Conservation (phyloP, 257 asterid genomes). For the Plectranthus barbatus region DNA sequence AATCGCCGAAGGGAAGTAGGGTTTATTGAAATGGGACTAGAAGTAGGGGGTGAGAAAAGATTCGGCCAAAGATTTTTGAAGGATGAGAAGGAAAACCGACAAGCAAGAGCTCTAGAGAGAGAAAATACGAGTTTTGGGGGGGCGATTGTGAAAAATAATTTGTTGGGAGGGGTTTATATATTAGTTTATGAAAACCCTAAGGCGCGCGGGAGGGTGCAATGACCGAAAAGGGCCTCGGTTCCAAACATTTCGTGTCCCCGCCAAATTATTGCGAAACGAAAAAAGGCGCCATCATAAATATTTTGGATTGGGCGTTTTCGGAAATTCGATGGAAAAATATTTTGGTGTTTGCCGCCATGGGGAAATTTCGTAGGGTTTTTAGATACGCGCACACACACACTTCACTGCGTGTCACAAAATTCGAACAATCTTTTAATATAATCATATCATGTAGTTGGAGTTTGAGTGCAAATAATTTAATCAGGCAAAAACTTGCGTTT, state of each 20-base stretch:
- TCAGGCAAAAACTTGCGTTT: too few relatives aligned
- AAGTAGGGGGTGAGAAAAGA: constrained; percentile 20
- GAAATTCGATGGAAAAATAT: constrained; percentile 14
- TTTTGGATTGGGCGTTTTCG: constrained; percentile 14
- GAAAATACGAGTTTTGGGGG: constrained; percentile 17
- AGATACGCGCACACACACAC: constrained; percentile 2
- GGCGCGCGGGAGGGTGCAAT: constrained; percentile 37
- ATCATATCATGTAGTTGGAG: too few relatives aligned
- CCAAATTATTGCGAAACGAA: constrained; percentile 24
- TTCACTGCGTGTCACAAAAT: constrained; percentile 9
- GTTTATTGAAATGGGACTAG: not conserved
- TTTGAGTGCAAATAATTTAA: too few relatives aligned
- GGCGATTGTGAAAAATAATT: constrained; percentile 39
- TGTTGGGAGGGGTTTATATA: constrained; percentile 36
- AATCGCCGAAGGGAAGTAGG: not conserved
- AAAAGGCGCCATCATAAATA: constrained; percentile 23
- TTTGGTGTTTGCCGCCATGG: constrained; percentile 50
- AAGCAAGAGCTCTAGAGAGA: constrained; percentile 15
- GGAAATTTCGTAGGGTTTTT: not conserved
- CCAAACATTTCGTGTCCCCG: constrained; percentile 22
- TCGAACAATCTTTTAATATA: not conserved
- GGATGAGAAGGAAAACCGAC: constrained; percentile 27
- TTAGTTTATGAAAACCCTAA: constrained; percentile 66
- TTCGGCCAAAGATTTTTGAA: constrained; percentile 20
- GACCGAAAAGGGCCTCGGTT: constrained; percentile 32